A percentile compares a stretch with the other conserved stretches of the same genome.
Evolutionary conservation across 2,329 filamentous ascomycete species (phyloP).

Genomic region (Verticillium klebahnii): DNA sequence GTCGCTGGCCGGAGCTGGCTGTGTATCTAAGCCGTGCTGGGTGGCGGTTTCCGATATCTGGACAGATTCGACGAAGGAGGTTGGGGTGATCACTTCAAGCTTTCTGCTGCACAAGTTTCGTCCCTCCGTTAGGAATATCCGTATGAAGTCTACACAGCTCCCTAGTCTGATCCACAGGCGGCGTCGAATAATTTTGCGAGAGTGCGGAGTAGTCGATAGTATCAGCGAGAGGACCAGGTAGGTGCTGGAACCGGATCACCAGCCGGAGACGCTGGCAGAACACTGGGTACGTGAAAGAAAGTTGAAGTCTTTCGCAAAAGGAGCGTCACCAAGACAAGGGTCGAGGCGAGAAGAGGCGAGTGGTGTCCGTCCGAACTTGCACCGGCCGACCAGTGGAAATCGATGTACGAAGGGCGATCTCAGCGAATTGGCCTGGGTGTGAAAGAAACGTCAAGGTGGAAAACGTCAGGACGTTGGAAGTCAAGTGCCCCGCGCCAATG

Average conservation of each 20-base stretch:
- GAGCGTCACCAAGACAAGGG: neutral
- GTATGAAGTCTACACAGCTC: neutral
- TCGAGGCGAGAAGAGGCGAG: neutral
- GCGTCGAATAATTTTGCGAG: neutral
- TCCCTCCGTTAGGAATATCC: neutral
- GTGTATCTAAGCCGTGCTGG: no score
- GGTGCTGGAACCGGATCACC: neutral
- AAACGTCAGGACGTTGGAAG: neutral
- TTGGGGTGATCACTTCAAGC: neutral
- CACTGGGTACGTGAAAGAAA: neutral
- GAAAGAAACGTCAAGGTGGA: neutral
- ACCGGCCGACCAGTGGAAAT: neutral
- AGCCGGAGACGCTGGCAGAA: neutral
- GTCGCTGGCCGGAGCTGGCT: neutral
- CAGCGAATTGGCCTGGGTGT: neutral
- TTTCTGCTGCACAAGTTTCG: neutral
- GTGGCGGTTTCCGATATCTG: no score
- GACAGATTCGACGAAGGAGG: neutral
- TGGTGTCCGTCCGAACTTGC: neutral
- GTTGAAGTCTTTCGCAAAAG: neutral
- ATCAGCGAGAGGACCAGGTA: neutral
- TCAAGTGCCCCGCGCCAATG: neutral
- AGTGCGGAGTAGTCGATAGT: neutral
- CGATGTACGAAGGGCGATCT: neutral
- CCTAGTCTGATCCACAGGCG: neutral